phyloP scores from a whole-genome alignment of 371 early-diverging fungal species.

The Neoconidiobolus thromboides region DNA sequence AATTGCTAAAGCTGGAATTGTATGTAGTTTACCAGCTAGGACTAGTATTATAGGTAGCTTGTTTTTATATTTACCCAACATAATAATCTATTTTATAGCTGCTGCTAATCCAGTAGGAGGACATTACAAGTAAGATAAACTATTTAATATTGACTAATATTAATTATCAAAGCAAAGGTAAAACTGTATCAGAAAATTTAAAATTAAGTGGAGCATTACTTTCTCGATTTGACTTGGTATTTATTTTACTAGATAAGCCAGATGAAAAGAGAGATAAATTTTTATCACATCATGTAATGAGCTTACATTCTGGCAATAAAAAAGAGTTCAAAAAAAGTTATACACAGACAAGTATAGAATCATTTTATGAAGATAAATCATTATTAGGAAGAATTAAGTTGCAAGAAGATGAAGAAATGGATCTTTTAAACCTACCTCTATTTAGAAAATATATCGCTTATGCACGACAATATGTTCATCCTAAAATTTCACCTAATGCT shows the following conservation, averaged over 20 bases:
- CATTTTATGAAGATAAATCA: conserved; percentile 17
- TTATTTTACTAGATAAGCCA: conserved; percentile 94
- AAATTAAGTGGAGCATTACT: conserved; percentile 96
- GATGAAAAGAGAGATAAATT: conserved; percentile 67
- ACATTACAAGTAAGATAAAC: conserved; percentile 47
- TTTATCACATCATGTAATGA: conserved; percentile 76
- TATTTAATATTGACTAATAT: too few species aligned
- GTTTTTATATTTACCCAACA: too few species aligned
- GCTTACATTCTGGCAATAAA: conserved; percentile 68
- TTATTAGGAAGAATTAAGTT: conserved; percentile 9
- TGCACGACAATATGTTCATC: conserved; percentile 54
- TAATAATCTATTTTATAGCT: conserved; percentile 20
- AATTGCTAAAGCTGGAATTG: conserved; percentile 98
- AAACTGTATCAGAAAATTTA: conserved; percentile 92
- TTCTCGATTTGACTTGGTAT: conserved; percentile 99
- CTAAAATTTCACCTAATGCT: conserved; percentile 31
- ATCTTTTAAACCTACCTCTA: conserved; percentile 27
- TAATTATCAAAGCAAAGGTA: conserved; percentile 65
- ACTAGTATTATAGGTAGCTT: conserved; percentile 62
- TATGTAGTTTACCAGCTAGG: conserved; percentile 96
- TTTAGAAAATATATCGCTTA: conserved; percentile 62
- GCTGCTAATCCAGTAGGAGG: conserved; percentile 98
- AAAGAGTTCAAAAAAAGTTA: conserved; percentile 17
- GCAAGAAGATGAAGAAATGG: conserved; percentile 19
- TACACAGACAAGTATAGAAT: conserved; percentile 14